These are phyloP conservation scores for Camellia lanceoleosa DNA, from an alignment of 148 eudicot species.

Conservation along the genomic window DNA sequence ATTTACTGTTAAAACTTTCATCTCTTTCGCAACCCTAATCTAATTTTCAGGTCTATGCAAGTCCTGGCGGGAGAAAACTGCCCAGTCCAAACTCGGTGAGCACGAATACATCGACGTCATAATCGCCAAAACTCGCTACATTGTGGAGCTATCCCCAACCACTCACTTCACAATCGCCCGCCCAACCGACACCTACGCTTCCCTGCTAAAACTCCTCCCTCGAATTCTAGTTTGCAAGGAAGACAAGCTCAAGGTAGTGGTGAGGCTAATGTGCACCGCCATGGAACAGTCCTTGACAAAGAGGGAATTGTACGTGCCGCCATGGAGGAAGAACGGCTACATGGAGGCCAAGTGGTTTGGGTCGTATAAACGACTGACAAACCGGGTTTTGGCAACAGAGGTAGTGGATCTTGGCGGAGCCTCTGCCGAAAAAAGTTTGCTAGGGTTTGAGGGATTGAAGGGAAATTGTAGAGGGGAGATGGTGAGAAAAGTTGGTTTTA, in stretches of 20 bases:
- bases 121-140: conserved; percentile 17
- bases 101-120: conserved; percentile 34
- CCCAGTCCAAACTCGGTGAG: conserved; percentile 7
- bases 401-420: neutral
- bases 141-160: conserved; percentile 20
- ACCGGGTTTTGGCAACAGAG: neutral
- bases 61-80: conserved; percentile 20
- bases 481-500: neutral
- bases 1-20: too few relatives aligned
- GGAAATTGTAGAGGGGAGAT: conserved; percentile 1
- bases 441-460: neutral
- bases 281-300: conserved; percentile 22
- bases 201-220: conserved; percentile 24
- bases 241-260: conserved; percentile 15
- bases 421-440: neutral
- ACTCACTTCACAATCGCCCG: conserved; percentile 30
- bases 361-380: conserved; percentile 17
- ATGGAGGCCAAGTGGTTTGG: conserved; percentile 32
- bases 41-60: conserved; percentile 23
- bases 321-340: conserved; percentile 30
- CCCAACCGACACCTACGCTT: conserved; percentile 18
- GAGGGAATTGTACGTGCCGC: conserved; percentile 25
- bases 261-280: conserved; percentile 24
- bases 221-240: conserved; percentile 17
- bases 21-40: neutral